A percentile compares a stretch with the other conserved stretches of the same genome.
Conservation (phyloP, 2,329 filamentous ascomycete genomes). For the Alternaria hordeiaustralica region DNA sequence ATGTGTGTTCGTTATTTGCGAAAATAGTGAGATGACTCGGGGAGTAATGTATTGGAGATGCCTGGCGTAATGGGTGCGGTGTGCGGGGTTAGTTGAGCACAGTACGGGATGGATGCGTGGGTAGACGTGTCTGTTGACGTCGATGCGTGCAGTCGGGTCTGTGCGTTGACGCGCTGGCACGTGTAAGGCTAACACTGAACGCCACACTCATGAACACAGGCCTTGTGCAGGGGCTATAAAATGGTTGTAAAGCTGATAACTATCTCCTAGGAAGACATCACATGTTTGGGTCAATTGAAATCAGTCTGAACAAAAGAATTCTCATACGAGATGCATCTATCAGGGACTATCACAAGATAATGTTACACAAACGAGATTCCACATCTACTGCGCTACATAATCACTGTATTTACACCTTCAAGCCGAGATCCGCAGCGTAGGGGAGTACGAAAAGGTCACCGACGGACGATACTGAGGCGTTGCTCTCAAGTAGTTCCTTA, state of each 20-base stretch:
- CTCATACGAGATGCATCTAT: slow-evolving; percentile 48
- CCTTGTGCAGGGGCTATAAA: background rate
- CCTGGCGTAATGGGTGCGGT: too few relatives aligned
- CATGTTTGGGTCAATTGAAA: too few relatives aligned
- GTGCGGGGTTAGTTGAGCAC: background rate
- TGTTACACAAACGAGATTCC: slow-evolving; percentile 49
- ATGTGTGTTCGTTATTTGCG: background rate
- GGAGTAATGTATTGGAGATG: too few relatives aligned
- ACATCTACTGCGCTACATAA: slow-evolving; percentile 32
- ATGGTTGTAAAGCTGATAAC: background rate
- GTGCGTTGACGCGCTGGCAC: slow-evolving; percentile 15
- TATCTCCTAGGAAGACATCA: background rate
- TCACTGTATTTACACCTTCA: slow-evolving; percentile 78
- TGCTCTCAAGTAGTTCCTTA: slow-evolving; percentile 84
- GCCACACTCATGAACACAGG: background rate
- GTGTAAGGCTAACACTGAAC: background rate
- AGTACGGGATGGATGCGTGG: background rate
- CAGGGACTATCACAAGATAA: slow-evolving; percentile 51
- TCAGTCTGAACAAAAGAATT: slow-evolving; percentile 37
- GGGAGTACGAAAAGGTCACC: slow-evolving; percentile 92
- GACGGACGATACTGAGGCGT: slow-evolving; percentile 86
- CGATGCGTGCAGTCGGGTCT: background rate
- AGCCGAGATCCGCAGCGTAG: slow-evolving; percentile 90
- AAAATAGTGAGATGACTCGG: too few relatives aligned
- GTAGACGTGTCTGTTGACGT: slow-evolving; percentile 2